Base-by-base conservation (phyloP, 768 basidiomycete species). In the Pleurotus djamor region DNA sequence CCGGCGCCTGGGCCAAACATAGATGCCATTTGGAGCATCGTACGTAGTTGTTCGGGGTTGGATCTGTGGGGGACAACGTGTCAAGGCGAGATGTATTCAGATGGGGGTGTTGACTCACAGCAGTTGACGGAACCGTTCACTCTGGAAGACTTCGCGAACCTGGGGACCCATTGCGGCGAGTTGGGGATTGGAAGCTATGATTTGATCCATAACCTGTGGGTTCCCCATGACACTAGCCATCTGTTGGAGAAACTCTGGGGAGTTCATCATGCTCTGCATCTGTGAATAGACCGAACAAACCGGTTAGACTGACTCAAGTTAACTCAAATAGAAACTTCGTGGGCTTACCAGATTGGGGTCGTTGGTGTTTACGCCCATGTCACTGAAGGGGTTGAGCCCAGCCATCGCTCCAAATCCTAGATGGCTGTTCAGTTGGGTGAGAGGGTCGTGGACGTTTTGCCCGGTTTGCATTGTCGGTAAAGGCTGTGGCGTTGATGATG, bases 401-500 rank as follows among this genome's bases (percentile, higher is more conserved):
- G 89, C 89, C 84, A 92, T 84, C 14, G 83, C 77, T 1, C 92
- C 93, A 64, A 87, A 92, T 0, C 88, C 91, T 71, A 84, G 74
- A 66, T 88, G 86, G 13, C 87, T 79, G 69, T 95, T 96, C 52
- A 94, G 80, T 59, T 85, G 88, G 0, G 92, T 94, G 59, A 94
- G 84, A 0, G 92, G 94, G 72, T 95, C 92, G 62, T 87, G 83
- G 1, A 86, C 87, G 68, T 93, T 93, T 79, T 96, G 92, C 2
- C 95, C 96, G 0, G 95, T 82, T 65, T 93, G 92, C 92, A 97
- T 94, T 8, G 83, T 81, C 13, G 95, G 94, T 16, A 94, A 76
- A 36, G 76, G 79, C 68, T 84, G 88, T n/a, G 82, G 74, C 0
- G 83, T 68, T 4, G 81, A 65, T n/a, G 77, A 63, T 17, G 43